Conservation (phyloP, 352 stramenopile species). For the Thalassiosira exigua region DNA sequence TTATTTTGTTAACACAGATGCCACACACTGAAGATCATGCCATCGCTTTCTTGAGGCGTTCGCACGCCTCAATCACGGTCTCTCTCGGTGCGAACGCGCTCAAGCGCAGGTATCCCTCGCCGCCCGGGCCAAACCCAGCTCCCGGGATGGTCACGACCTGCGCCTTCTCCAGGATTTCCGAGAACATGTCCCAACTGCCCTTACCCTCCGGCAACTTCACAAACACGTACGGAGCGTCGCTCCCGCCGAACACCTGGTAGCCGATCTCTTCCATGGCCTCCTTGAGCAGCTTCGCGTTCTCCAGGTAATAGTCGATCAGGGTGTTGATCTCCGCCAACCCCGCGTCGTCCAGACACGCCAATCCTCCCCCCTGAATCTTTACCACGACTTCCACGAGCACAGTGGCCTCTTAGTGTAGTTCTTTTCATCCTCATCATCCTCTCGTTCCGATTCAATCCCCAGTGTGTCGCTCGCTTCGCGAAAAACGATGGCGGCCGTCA, state of each 20-base stretch:
- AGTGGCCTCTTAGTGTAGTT: conserved; percentile 27
- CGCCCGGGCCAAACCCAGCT: conserved; percentile 89
- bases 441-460: conserved; percentile 27
- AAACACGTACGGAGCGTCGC: conserved; percentile 89
- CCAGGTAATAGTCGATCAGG: conserved; percentile 91
- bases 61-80: conserved; percentile 85
- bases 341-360: conserved; percentile 88
- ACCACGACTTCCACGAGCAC: conserved; percentile 29
- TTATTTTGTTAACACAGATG: conserved; percentile 9
- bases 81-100: conserved; percentile 87
- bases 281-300: conserved; percentile 87
- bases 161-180: conserved; percentile 88
- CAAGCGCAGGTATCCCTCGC: conserved; percentile 88
- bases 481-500: conserved; percentile 55
- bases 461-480: conserved; percentile 29
- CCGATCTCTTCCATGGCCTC: conserved; percentile 84
- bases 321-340: conserved; percentile 87
- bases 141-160: conserved; percentile 90
- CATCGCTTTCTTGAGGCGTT: conserved; percentile 82
- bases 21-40: conserved; percentile 25
- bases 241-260: conserved; percentile 86
- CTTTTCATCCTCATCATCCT: conserved; percentile 28
- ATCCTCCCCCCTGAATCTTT: conserved; percentile 85
- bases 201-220: conserved; percentile 86
- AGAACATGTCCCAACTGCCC: conserved; percentile 87